A percentile compares a stretch with the other conserved stretches of the same genome.
Conservation (phyloP, 768 basidiomycete genomes). For the Leccinum subtestaceum region DNA sequence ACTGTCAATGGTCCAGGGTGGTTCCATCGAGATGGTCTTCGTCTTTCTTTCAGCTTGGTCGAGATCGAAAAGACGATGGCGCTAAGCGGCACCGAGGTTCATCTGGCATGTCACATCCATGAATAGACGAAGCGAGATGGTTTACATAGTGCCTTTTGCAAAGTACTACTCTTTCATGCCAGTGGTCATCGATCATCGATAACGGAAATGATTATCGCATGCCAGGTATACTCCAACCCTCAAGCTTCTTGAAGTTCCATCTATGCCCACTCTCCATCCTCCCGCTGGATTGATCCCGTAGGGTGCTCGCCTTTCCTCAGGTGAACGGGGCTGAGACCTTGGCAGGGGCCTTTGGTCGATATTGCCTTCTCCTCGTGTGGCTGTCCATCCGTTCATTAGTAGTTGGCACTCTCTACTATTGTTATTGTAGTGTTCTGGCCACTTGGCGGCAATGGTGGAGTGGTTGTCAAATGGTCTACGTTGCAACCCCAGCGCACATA, state of each 20-base stretch:
- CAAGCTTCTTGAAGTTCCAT: not conserved
- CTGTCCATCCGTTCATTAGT: not conserved
- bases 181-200: constrained; percentile 11
- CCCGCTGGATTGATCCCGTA: not conserved
- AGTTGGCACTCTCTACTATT: not conserved
- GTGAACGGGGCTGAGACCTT: not conserved
- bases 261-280: not conserved
- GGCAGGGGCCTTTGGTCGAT: not conserved
- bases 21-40: constrained; percentile 6
- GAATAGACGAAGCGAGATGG: not conserved
- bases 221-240: constrained; percentile 1
- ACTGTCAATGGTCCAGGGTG: not conserved
- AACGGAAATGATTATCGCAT: constrained; percentile 28
- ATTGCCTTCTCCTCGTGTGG: not conserved
- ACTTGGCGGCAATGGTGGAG: constrained; percentile 5
- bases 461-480: not conserved
- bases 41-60: not conserved
- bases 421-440: not conserved
- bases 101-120: too few relatives aligned
- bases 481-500: not conserved
- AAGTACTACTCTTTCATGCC: not conserved
- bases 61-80: not conserved
- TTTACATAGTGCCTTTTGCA: not conserved
- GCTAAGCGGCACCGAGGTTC: not conserved
- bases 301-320: not conserved